A percentile compares a stretch with the other conserved stretches of the same genome.
These are phyloP conservation scores for Intubia oerlemansii DNA, from an alignment of 2,329 filamentous ascomycete genomes.

Conservation along the genomic window DNA sequence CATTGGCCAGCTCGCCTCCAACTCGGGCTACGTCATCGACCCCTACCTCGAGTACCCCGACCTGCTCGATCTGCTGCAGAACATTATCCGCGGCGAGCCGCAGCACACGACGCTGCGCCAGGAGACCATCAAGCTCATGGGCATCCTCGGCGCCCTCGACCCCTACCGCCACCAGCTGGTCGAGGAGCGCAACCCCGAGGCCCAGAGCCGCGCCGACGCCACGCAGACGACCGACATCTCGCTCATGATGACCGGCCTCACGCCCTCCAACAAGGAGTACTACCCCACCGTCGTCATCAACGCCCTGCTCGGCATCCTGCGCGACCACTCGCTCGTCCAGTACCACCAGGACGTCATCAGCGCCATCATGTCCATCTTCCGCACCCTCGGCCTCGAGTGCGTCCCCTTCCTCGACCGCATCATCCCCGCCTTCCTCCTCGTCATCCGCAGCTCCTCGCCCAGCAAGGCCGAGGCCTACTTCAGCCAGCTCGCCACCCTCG, in stretches of 20 bases:
- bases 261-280: conserved; percentile 93
- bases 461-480: conserved; percentile 86
- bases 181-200: conserved; percentile 69
- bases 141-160: conserved; percentile 83
- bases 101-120: conserved; percentile 68
- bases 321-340: conserved; percentile 71
- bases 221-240: conserved; percentile 75
- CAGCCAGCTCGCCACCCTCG: conserved; percentile 81
- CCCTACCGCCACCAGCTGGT: conserved; percentile 92
- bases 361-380: conserved; percentile 97
- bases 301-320: conserved; percentile 76
- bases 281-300: conserved; percentile 97
- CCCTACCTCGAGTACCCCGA: conserved; percentile 92
- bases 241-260: conserved; percentile 92
- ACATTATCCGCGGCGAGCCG: conserved; percentile 77
- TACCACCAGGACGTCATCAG: conserved; percentile 91
- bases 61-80: conserved; percentile 76
- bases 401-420: conserved; percentile 88
- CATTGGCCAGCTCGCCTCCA: conserved; percentile 79
- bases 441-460: conserved; percentile 63
- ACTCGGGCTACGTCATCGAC: conserved; percentile 91
- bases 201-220: conserved; percentile 42
- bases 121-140: conserved; percentile 91
- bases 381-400: conserved; percentile 86
- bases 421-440: conserved; percentile 76